A percentile compares a stretch with the other conserved stretches of the same genome.
These are phyloP conservation scores for Scenedesmus sp. DNA, from an alignment of 163 green algal genomes.

Conservation along the genomic window DNA sequence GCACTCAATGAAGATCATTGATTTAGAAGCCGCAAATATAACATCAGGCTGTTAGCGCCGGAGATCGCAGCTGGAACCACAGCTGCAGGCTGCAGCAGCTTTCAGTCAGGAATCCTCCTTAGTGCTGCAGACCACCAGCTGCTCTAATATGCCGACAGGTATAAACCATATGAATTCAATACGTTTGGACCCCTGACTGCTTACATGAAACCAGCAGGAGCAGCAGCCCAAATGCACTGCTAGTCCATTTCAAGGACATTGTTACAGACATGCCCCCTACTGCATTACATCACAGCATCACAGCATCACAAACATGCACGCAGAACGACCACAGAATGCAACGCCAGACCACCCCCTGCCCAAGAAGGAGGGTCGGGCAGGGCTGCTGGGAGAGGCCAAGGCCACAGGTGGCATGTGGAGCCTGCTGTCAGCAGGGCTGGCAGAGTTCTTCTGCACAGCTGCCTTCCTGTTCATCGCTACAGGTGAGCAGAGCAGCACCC, in stretches of 20 bases:
- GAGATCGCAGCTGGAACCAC: background rate
- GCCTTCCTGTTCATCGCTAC: slow-evolving; percentile 37
- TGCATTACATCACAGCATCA: no score
- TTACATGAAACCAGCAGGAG: no score
- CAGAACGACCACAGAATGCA: background rate
- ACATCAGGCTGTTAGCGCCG: background rate
- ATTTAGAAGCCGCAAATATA: no score
- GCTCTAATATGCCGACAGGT: background rate
- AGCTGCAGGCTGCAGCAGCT: background rate
- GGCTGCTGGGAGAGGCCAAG: background rate
- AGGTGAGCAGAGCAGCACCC: background rate
- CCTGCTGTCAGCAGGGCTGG: slow-evolving; percentile 23
- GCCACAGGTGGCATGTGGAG: background rate
- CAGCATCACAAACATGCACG: background rate
- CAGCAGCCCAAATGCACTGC: background rate
- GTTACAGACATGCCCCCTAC: no score
- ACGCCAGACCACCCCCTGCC: background rate
- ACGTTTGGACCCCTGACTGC: no score
- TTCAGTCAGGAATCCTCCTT: background rate
- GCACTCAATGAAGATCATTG: no score
- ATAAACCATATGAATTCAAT: background rate
- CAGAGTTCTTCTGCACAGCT: slow-evolving; percentile 52
- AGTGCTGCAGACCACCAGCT: no score
- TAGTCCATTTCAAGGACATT: no score
- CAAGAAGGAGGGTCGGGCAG: background rate